Base-by-base conservation (phyloP, 306 rosid genomes). In the Malus orientalis region DNA sequence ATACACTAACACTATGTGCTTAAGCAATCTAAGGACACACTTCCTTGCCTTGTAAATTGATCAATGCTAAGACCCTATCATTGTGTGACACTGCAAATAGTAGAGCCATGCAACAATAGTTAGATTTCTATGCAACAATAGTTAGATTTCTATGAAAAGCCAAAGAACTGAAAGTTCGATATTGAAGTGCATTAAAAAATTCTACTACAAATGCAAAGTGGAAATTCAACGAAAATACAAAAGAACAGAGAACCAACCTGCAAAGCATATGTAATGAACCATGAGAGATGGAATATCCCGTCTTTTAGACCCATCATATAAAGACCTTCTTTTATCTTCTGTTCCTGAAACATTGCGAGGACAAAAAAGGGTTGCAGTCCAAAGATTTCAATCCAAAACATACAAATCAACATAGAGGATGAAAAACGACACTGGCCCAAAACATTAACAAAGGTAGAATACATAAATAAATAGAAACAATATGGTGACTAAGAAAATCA, bases 281-380 rank as follows among this genome's bases (percentile, higher is more conserved):
- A 94, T 70, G 98, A 94, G 76, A 94, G 86, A 84, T 92, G 91
- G 81, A 92, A 94, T 76, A 94, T 84, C 64, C 93, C 91, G 77
- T 92, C 97, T 84, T 90, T 92, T 72, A 94, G 77, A 80, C 97
- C 98, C 98, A 94, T 94, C 98, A 94, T 94, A 91, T 92, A 90
- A 74, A 94, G 96, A 78, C 97, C 96, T 86, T 92, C 97, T 75
- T 88, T 94, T 85, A 94, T 94, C 88, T 92, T 94, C 78, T 90
- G 91, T 79, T 94, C 98, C 98, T 94, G 89, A 85, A 85, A 83
- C 53, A 80, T 78, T 16, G 33, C 3, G 40, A 54, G 20, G 12
- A 27, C 42, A 38, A 49, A 69, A 75, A 74, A 6, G 57, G 69
- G 78, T 63, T 78, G 70, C 25, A 83, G 78, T 72, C 63, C 70